Evolutionary conservation across 768 basidiomycete species (phyloP), one percentile per base, ranked within the genome.

Genomic region (Chiua virens): DNA sequence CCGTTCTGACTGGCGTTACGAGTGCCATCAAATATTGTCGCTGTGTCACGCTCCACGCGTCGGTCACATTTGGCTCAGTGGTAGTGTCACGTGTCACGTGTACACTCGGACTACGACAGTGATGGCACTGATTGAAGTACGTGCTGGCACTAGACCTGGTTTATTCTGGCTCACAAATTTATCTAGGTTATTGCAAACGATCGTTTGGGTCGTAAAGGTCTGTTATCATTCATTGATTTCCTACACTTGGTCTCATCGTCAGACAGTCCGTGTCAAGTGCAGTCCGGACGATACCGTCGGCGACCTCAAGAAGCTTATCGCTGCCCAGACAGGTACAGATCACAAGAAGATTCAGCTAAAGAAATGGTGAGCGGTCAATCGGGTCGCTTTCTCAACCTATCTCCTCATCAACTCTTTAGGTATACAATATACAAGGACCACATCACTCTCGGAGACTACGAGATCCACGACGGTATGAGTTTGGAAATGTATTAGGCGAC

Each of bases 391-490:
- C 50, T 48, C 32, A 32, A 28, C n/a, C 23, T 22, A 22, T 32
- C 18, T 8, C 18, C 40, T 50, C 47, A 39, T 49, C n/a, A 44
- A 18, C 34, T 32, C 41, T 27, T 11, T 61, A 95, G 94, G 94
- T 94, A 97, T 68, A 94, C 82, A 5, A 87, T 83, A 40, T 99
- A 86, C 78, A 98, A 98, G 73, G 95, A 99, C 68, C 94, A 98
- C 66, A 93, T 96, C 63, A 92, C 90, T 13, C 81, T 95, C 8
- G 59, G 75, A n/a, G 92, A 96, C 72, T 96, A 95, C 62, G 92
- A 95, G 75, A 94, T 95, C 57, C 71, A 92, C 65, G 90, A 95
- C 63, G 92, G 92, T 39, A 92, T 91, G 89, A 92, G 89, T 66
- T 74, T 95, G 68, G 92, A 95, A 76, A 84, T 95, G 89, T 91